A percentile compares a stretch with the other conserved stretches of the same genome.
phyloP scores from a whole-genome alignment of 352 stramenopile genomes.

The Globisporangium ultimum region DNA sequence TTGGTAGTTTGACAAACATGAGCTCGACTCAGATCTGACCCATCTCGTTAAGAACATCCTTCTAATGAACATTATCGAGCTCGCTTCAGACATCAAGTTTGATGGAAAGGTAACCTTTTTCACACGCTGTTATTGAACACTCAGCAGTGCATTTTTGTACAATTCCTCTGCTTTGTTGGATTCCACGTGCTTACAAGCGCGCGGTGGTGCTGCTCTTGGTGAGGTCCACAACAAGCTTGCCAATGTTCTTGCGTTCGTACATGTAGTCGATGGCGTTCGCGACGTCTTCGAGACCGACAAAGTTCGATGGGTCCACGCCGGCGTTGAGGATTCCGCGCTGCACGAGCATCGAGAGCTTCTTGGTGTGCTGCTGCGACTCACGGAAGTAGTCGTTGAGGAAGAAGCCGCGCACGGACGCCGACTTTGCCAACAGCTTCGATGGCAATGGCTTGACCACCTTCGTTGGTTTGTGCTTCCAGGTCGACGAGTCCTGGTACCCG shows the following conservation, averaged over 20 bases:
- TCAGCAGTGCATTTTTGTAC: too few species aligned
- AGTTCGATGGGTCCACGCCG: constrained; percentile 35
- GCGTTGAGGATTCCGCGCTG: constrained; percentile 31
- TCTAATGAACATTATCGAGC: too few species aligned
- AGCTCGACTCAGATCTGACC: too few species aligned
- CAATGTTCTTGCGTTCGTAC: constrained; percentile 67
- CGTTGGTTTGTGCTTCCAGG: constrained; percentile 39
- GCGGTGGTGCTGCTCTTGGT: constrained; percentile 35
- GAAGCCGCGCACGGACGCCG: constrained; percentile 40
- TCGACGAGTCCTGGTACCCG: constrained; percentile 43
- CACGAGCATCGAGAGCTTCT: constrained; percentile 44
- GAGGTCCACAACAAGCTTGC: constrained; percentile 73
- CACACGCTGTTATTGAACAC: too few species aligned
- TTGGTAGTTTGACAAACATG: too few species aligned
- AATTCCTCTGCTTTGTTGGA: too few species aligned
- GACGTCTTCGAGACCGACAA: constrained; percentile 48
- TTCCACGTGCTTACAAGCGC: constrained; percentile 54
- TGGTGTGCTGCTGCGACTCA: constrained; percentile 27
- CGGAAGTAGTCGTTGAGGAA: constrained; percentile 38
- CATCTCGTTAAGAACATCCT: too few species aligned
- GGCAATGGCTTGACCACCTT: constrained; percentile 24
- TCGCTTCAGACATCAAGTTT: too few species aligned
- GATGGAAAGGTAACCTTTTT: too few species aligned
- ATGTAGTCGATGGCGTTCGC: constrained; percentile 46
- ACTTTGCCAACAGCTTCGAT: constrained; percentile 40